Conservation (phyloP, 305 asterid species). For the Solanum hybrid region DNA sequence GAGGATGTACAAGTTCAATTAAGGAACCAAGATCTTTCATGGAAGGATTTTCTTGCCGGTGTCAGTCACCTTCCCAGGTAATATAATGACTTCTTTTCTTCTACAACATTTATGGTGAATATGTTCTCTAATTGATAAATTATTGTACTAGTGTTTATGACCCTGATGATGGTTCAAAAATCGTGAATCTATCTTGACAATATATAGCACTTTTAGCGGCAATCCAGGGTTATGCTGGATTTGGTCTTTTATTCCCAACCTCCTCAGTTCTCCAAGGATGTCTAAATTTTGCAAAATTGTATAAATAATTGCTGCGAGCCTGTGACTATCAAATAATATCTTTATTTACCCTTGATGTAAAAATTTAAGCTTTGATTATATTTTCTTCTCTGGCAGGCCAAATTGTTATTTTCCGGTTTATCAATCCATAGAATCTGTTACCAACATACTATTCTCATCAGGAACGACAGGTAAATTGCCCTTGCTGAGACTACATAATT, state of each 20-base stretch:
- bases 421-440: slow-evolving; percentile 61
- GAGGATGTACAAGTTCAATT: slow-evolving; percentile 50
- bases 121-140: background rate
- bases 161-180: background rate
- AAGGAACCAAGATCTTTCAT: slow-evolving; percentile 62
- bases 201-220: background rate
- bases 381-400: slow-evolving; percentile 40
- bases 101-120: background rate
- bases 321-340: background rate
- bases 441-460: slow-evolving; percentile 83
- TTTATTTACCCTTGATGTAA: background rate
- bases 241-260: background rate
- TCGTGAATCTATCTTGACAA: background rate
- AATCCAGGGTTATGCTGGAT: background rate
- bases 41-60: slow-evolving; percentile 58
- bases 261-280: background rate
- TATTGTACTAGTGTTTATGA: background rate
- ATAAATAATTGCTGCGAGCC: background rate
- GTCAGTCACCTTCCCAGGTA: slow-evolving; percentile 55
- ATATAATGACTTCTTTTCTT: background rate
- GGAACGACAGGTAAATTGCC: slow-evolving; percentile 74
- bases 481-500: background rate
- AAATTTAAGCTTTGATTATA: background rate
- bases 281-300: background rate
- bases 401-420: slow-evolving; percentile 48